Percentiles rank a stretch among this genome's conserved stretches.
Conservation (phyloP, 306 rosid species). For the Glycine tomentella region DNA sequence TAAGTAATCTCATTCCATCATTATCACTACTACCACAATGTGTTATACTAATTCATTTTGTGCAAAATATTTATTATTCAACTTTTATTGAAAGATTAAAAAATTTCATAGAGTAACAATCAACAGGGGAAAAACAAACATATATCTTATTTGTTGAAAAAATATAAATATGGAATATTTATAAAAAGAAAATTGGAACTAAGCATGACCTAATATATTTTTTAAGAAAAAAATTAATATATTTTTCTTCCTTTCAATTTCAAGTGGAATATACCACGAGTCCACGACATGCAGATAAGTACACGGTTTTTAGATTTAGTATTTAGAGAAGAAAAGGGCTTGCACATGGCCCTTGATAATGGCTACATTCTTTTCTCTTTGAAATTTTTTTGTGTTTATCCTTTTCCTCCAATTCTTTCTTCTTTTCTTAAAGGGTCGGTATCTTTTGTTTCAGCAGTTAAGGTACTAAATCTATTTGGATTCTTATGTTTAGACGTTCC, state of each 20-base stretch:
- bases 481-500: conserved; percentile 2
- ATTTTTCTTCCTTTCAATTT: background rate
- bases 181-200: background rate
- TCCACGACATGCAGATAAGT: conserved; percentile 28
- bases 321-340: conserved; percentile 29
- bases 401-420: background rate
- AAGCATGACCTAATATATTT: background rate
- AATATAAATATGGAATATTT: too few relatives aligned
- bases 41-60: too few relatives aligned
- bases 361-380: background rate
- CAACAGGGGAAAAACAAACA: too few relatives aligned
- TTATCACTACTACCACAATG: too few relatives aligned
- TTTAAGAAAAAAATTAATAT: background rate
- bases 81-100: too few relatives aligned
- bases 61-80: too few relatives aligned
- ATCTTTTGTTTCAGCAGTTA: conserved; percentile 17
- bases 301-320: conserved; percentile 33
- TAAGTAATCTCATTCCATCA: too few relatives aligned
- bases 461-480: conserved; percentile 22
- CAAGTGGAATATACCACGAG: conserved; percentile 6
- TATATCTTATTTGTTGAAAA: too few relatives aligned
- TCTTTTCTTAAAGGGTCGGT: background rate
- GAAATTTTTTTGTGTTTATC: background rate
- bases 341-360: conserved; percentile 32
- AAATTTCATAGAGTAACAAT: too few relatives aligned